These are phyloP conservation scores for Dactylellina sp. DNA, from an alignment of 2,329 filamentous ascomycete species.

Conservation along the genomic window DNA sequence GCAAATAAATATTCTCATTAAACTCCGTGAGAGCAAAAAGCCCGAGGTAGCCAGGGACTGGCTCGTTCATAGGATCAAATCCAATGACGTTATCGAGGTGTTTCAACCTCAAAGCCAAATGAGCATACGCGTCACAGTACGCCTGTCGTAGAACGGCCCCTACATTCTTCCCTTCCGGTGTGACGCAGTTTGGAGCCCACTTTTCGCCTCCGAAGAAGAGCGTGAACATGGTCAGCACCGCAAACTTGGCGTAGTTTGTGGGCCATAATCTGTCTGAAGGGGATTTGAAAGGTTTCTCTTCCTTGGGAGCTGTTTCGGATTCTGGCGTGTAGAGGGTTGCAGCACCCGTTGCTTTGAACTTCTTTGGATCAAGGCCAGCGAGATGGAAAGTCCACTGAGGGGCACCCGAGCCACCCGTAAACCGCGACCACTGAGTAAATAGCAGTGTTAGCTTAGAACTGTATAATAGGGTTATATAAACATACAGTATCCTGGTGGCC, in stretches of 20 bases:
- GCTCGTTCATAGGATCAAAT: conserved; percentile 66
- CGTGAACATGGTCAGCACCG: conserved; percentile 90
- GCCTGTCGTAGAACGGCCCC: conserved; percentile 93
- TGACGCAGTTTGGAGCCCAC: conserved; percentile 80
- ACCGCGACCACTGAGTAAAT: conserved; percentile 63
- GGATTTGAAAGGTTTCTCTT: conserved; percentile 56
- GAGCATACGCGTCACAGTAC: conserved; percentile 81
- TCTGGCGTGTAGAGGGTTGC: conserved; percentile 56
- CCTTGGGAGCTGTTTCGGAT: conserved; percentile 49
- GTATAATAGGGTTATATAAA: background rate
- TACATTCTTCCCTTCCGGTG: conserved; percentile 83
- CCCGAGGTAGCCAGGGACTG: conserved; percentile 65
- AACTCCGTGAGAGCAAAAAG: conserved; percentile 64
- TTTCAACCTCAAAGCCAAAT: conserved; percentile 75
- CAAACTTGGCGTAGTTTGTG: conserved; percentile 91
- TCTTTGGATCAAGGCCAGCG: conserved; percentile 63
- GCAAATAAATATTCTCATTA: conserved; percentile 66
- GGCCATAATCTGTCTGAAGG: conserved; percentile 75
- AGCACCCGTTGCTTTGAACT: conserved; percentile 57
- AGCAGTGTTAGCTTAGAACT: background rate
- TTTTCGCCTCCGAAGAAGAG: conserved; percentile 91
- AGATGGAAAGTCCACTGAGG: conserved; percentile 65
- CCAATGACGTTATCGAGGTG: conserved; percentile 61
- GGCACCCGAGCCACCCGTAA: conserved; percentile 65
- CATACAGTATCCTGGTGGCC: conserved; percentile 65